These are phyloP conservation scores for Durotheca rogersii DNA, from an alignment of 495 filamentous ascomycete species.

Conservation along the genomic window DNA sequence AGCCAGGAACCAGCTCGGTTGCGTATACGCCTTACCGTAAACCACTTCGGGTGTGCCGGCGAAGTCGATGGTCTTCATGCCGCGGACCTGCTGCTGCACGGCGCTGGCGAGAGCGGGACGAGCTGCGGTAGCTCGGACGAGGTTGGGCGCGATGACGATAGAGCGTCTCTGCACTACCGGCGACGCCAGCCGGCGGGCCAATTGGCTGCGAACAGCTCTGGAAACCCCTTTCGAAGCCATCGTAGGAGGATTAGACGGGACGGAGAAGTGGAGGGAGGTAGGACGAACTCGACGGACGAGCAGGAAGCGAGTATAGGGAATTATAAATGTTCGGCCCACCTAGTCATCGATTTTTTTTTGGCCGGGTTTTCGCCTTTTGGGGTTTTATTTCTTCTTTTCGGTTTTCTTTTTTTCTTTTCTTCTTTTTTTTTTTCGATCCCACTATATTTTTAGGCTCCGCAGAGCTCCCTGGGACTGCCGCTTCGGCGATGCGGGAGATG, in stretches of 20 bases:
- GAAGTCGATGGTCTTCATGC: conserved; percentile 91
- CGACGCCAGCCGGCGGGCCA: conserved; percentile 71
- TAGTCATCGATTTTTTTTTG: conserved; percentile 9
- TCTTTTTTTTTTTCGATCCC: conserved; percentile 15
- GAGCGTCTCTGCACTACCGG: conserved; percentile 67
- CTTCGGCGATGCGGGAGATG: conserved; percentile 28
- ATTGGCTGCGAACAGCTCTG: conserved; percentile 73
- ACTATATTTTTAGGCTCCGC: conserved; percentile 23
- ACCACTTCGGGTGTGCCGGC: conserved; percentile 90
- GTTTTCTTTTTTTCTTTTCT: conserved; percentile 15
- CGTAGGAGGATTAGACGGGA: conserved; percentile 43
- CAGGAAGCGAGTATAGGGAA: neutral
- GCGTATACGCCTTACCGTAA: conserved; percentile 59
- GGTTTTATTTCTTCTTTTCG: conserved; percentile 9
- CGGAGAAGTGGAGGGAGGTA: conserved; percentile 26
- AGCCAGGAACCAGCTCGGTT: conserved; percentile 8
- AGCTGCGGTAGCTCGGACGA: conserved; percentile 55
- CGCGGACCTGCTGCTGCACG: conserved; percentile 65
- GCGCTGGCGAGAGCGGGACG: conserved; percentile 51
- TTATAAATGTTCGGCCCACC: neutral
- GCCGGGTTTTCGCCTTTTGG: conserved; percentile 12
- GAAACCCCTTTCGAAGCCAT: conserved; percentile 87
- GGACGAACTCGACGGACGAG: conserved; percentile 20
- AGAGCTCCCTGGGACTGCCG: conserved; percentile 22
- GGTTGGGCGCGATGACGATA: conserved; percentile 66